phyloP scores from a whole-genome alignment of 2,329 filamentous ascomycete species.

The Aspergillus unguis region DNA sequence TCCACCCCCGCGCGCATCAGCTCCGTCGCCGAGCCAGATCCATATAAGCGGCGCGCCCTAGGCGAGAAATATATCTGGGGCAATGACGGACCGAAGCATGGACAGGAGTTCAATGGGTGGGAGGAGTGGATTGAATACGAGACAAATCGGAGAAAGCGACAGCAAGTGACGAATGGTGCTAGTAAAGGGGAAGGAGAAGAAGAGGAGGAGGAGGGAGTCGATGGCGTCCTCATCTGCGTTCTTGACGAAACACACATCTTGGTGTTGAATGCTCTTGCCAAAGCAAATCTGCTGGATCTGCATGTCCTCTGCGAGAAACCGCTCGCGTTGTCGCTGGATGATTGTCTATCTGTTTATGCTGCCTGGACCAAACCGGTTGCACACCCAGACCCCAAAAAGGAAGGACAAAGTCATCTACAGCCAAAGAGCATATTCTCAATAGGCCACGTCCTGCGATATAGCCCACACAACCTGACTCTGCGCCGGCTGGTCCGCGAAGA shows the following conservation, averaged over 20 bases:
- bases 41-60: constrained; percentile 71
- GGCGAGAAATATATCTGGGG: constrained; percentile 73
- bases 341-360: constrained; percentile 69
- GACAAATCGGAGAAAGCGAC: background rate
- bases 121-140: constrained; percentile 60
- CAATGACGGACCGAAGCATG: background rate
- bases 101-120: constrained; percentile 69
- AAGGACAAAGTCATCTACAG: background rate
- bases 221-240: constrained; percentile 69
- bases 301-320: constrained; percentile 97
- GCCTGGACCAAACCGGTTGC: constrained; percentile 23
- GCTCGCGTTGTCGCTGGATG: constrained; percentile 71
- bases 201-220: constrained; percentile 48
- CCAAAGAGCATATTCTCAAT: constrained; percentile 69
- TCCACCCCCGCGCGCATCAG: constrained; percentile 65
- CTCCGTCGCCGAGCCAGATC: constrained; percentile 76
- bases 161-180: background rate
- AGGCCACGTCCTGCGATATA: constrained; percentile 90
- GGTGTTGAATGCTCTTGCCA: constrained; percentile 70
- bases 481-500: constrained; percentile 73
- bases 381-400: background rate
- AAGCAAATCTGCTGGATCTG: constrained; percentile 49
- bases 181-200: background rate
- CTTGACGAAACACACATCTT: constrained; percentile 85
- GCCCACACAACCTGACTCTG: constrained; percentile 83